phyloP scores from a whole-genome alignment of 78 protist species.

The Speleostelium caveatum region DNA sequence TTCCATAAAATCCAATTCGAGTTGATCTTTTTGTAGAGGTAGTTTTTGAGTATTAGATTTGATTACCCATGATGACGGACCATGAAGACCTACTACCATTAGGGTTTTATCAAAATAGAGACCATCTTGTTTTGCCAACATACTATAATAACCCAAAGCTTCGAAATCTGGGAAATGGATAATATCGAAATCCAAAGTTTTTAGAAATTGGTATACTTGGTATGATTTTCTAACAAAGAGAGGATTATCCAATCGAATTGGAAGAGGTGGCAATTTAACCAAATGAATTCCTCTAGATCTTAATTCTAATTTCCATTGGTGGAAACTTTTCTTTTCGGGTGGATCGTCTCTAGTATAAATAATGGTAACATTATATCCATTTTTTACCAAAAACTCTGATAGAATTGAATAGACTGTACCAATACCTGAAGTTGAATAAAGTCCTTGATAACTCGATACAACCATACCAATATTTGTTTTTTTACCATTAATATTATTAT shows the following conservation, averaged over 20 bases:
- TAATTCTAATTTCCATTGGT: conserved; percentile 29
- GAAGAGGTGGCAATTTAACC: conserved; percentile 17
- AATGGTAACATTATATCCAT: conserved; percentile 49
- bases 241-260: conserved; percentile 37
- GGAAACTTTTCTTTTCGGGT: conserved; percentile 41
- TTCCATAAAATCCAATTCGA: conserved; percentile 62
- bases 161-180: conserved; percentile 76
- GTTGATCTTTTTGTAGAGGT: conserved; percentile 13
- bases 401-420: conserved; percentile 71
- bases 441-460: conserved; percentile 70
- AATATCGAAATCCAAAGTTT: conserved; percentile 10
- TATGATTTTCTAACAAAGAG: conserved; percentile 39
- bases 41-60: conserved; percentile 1
- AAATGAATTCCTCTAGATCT: conserved; percentile 3
- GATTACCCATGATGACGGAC: conserved; percentile 60
- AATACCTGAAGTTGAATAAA: conserved; percentile 74
- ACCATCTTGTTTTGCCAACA: conserved; percentile 34
- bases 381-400: conserved; percentile 32
- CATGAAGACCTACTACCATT: conserved; percentile 53
- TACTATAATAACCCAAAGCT: conserved; percentile 59
- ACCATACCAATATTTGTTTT: conserved; percentile 38
- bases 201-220: conserved; percentile 64
- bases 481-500: neutral
- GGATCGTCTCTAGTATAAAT: conserved; percentile 66
- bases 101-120: neutral